A percentile compares a stretch with the other conserved stretches of the same genome.
phyloP scores from a whole-genome alignment of 208 protist species.

The Trypanosoma melophagium region DNA sequence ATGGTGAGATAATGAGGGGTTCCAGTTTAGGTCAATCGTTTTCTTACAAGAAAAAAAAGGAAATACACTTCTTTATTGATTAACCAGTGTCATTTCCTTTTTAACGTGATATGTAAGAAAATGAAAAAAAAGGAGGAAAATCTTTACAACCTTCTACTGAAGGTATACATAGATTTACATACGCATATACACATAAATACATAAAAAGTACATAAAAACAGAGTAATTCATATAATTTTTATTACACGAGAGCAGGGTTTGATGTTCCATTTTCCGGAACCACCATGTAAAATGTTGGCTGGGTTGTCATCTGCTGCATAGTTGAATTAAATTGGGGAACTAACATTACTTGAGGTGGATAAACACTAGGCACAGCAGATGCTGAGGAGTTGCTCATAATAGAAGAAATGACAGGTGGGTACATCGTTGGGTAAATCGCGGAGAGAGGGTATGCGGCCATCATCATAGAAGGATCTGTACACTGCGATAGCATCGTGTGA shows the following conservation, averaged over 20 bases:
- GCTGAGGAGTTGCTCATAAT: neutral
- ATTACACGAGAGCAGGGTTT: slow-evolving; percentile 5
- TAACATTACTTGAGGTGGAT: slow-evolving; percentile 22
- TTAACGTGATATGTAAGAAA: neutral
- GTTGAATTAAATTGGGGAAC: slow-evolving; percentile 18
- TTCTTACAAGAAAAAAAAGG: too few relatives aligned
- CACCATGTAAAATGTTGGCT: slow-evolving; percentile 37
- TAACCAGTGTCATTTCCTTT: too few relatives aligned
- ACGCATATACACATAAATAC: slow-evolving; percentile 6
- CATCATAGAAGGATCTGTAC: slow-evolving; percentile 16
- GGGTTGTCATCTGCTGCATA: slow-evolving; percentile 6
- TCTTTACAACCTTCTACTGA: neutral
- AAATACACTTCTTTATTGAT: too few relatives aligned
- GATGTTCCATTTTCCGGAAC: slow-evolving; percentile 27
- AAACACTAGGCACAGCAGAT: neutral
- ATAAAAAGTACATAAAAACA: slow-evolving; percentile 6
- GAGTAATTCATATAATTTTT: neutral
- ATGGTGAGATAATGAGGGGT: too few relatives aligned
- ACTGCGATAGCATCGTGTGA: neutral
- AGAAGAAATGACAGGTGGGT: slow-evolving; percentile 5
- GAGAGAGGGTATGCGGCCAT: slow-evolving; percentile 3
- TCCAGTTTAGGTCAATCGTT: too few relatives aligned
- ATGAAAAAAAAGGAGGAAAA: slow-evolving; percentile 6
- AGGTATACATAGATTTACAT: slow-evolving; percentile 6
- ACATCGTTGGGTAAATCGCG: slow-evolving; percentile 12